Evolutionary conservation across 202 grass and related monocot species (phyloP), one percentile per base, ranked within the genome.

Genomic region (Hordeum pubiflorum): DNA sequence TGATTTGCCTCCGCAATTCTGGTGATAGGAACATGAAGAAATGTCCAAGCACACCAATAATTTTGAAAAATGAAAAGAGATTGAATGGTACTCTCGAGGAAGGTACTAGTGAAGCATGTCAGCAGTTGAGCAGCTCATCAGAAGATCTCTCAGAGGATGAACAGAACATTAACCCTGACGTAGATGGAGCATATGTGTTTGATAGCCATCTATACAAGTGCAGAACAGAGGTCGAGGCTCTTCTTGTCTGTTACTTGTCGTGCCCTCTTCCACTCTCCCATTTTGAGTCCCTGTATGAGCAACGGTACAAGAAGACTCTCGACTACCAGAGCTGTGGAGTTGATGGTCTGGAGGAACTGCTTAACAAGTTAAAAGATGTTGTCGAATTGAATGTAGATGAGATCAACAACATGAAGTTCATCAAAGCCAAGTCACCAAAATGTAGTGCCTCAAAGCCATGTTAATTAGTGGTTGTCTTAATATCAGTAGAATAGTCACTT

Each of bases 121-220:
- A 85, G 71, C 87, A 83, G 68, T 62, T 82, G 81, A 86, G 83
- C 39, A 88, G 84, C 43, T 92, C 87, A 58, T 90, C 79, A 79
- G 89, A 89, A 83, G 95, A 95, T 21, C 81, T 91, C 54, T 91
- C 91, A 46, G 94, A 97, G 65, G 89, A 91, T 89, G 94, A 97
- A 69, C 80, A 15, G 71, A 92, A 87, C 65, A 87, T 91, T 65
- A 84, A 56, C 75, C 61, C 90, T 36, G 77, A 79, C 22, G 18
- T 80, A 24, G 80, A 79, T 87, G 78, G 74, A 20, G 60, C 72
- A 39, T 86, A 82, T 85, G 73, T 81, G 48, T 92, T 87, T 50
- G 84, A 87, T 58, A 75, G 75, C 17, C 83, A 86, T 69, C 78
- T 95, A 71, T 86, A 86, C 58, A 85, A 10, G 36, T 83, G 94